Evolutionary conservation across 202 grass and related monocot species (phyloP), one percentile per base, ranked within the genome.

Genomic region (Saccharum hybrid): DNA sequence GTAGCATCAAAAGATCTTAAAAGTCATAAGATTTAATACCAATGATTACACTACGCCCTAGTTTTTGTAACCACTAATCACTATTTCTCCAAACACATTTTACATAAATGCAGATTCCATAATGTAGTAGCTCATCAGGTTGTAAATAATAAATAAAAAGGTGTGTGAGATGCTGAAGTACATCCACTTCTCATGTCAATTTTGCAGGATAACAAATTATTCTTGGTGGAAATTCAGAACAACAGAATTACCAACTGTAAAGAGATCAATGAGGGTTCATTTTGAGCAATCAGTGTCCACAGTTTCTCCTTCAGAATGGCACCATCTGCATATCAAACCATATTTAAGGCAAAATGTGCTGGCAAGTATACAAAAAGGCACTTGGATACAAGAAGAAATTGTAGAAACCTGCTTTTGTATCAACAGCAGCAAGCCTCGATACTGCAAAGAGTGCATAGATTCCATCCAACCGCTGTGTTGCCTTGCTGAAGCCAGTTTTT

Each of bases 401-500:
- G 72, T 79, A 76, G 33, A 51, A 69, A 95, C 96, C 96, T 95
- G 91, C 87, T 95, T 95, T 98, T 66, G 89, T 85, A 86, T 98
- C 96, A 82, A 98, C 66, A 85, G 92, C 87, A 79, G 89, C 87
- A 90, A 95, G 78, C 83, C 89, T 98, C 49, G 75, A 88, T 62
- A 95, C 68, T 56, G 87, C 89, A 90, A 92, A 91, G 60, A 98
- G 82, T 76, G 92, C 90, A 86, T 98, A 98, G 76, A 98, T 93
- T 65, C 96, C 96, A 95, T 98, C 96, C 88, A 98, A 81, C 56
- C 90, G 88, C 89, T 98, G 96, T 85, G 92, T 95, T 91, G 71
- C 89, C 87, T 98, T 98, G 80, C 83, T 92, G 75, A 95, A 98
- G 38, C 92, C 91, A 88, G 72, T 79, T 92, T 98, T 98, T 78